Evolutionary conservation across 805 yeast species (phyloP).

Genomic region (Alloascoidea africana): DNA sequence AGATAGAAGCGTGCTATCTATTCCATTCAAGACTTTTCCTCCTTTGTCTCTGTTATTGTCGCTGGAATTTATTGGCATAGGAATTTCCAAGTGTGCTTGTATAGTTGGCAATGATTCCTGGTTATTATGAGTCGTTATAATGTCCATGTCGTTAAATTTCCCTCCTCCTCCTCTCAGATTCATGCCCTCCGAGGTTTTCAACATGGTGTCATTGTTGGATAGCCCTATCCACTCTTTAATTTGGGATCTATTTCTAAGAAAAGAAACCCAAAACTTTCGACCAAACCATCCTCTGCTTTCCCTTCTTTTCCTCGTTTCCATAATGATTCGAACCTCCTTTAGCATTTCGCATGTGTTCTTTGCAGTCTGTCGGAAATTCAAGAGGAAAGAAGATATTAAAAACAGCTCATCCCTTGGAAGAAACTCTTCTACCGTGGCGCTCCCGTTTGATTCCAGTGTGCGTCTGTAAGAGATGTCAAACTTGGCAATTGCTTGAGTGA

Average conservation of each 20-base stretch:
- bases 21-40: too few species aligned
- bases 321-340: constrained; percentile 16
- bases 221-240: constrained; percentile 21
- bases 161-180: constrained; percentile 3
- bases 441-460: constrained; percentile 16
- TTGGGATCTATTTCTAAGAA: constrained; percentile 18
- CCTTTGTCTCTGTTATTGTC: constrained; percentile 3
- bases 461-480: constrained; percentile 21
- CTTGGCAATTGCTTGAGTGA: constrained; percentile 18
- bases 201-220: constrained; percentile 7
- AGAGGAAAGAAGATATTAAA: constrained; percentile 30
- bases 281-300: constrained; percentile 22
- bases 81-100: too few species aligned
- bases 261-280: constrained; percentile 28
- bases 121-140: too few species aligned
- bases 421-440: constrained; percentile 13
- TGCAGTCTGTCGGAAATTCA: constrained; percentile 28
- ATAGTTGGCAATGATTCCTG: too few species aligned
- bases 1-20: too few species aligned
- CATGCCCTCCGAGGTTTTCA: constrained; percentile 4
- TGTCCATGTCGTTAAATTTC: constrained; percentile 3
- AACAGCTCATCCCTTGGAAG: constrained; percentile 35
- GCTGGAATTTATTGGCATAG: too few species aligned
- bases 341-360: constrained; percentile 18
- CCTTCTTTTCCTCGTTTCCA: constrained; percentile 15